Evolutionary conservation across 148 eudicot species (phyloP).

Genomic region (Rheum nobile): DNA sequence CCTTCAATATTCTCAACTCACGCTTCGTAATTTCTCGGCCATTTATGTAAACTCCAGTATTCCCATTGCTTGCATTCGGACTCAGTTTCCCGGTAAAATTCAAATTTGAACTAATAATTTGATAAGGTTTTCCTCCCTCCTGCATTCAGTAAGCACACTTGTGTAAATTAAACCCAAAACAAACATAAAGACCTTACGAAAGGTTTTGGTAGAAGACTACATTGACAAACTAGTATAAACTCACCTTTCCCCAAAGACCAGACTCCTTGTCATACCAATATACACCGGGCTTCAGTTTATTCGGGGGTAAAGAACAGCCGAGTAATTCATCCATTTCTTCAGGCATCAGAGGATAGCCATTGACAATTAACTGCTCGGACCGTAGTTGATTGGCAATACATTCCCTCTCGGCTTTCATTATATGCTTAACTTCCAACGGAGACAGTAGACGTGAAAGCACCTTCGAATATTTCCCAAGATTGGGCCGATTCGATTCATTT

Average conservation of each 20-base stretch:
- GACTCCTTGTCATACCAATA: slow-evolving; percentile 99
- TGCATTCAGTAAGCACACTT: slow-evolving; percentile 19
- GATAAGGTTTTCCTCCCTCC: slow-evolving; percentile 92
- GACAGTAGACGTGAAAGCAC: slow-evolving; percentile 65
- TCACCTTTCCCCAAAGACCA: slow-evolving; percentile 94
- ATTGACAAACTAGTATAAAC: slow-evolving; percentile 1
- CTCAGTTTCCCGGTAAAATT: slow-evolving; percentile 79
- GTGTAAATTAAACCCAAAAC: neutral
- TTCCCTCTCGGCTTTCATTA: slow-evolving; percentile 93
- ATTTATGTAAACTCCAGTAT: slow-evolving; percentile 85
- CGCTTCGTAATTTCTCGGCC: slow-evolving; percentile 95
- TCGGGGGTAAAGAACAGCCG: slow-evolving; percentile 76
- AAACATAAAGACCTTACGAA: neutral
- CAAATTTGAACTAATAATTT: slow-evolving; percentile 74
- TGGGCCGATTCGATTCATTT: slow-evolving; percentile 60
- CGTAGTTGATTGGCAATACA: slow-evolving; percentile 94
- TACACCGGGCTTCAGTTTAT: slow-evolving; percentile 68
- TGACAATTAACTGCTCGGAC: slow-evolving; percentile 82
- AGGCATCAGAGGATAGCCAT: slow-evolving; percentile 68
- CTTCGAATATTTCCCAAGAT: slow-evolving; percentile 75
- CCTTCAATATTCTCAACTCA: slow-evolving; percentile 80
- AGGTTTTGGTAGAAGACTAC: neutral
- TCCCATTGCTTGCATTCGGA: slow-evolving; percentile 81
- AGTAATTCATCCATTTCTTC: slow-evolving; percentile 93
- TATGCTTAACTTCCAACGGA: slow-evolving; percentile 91